Percentiles rank a stretch among this genome's conserved stretches.
phyloP scores from a whole-genome alignment of 1,284 basidiomycete species.

The Chondrostereum purpureum region DNA sequence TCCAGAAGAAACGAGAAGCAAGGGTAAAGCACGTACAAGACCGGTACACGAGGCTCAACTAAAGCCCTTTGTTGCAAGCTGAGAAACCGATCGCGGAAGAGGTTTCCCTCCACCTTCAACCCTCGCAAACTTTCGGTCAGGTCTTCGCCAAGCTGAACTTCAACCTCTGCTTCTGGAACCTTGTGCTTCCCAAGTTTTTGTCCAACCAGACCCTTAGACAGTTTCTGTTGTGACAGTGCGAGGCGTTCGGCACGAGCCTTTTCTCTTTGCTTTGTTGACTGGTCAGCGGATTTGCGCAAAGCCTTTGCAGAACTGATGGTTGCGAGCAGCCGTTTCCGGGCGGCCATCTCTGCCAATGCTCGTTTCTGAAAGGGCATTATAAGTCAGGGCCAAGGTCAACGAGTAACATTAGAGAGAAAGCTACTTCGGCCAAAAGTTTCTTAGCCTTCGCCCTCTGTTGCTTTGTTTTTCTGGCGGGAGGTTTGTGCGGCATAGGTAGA shows the following conservation, averaged over 20 bases:
- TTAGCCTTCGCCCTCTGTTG: constrained; percentile 61
- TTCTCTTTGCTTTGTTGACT: constrained; percentile 34
- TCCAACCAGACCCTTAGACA: constrained; percentile 56
- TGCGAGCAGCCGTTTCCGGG: constrained; percentile 52
- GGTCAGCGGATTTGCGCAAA: constrained; percentile 40
- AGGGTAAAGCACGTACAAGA: constrained; percentile 51
- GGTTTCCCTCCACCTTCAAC: constrained; percentile 89
- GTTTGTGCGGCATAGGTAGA: constrained; percentile 33
- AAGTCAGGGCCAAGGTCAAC: constrained; percentile 28
- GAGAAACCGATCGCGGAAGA: constrained; percentile 86
- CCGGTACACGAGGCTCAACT: constrained; percentile 67
- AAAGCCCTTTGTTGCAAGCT: constrained; percentile 76
- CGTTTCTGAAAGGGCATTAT: constrained; percentile 46
- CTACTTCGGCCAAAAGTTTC: constrained; percentile 55
- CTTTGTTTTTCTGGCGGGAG: constrained; percentile 66
- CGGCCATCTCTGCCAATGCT: constrained; percentile 48
- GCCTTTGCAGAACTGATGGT: constrained; percentile 49
- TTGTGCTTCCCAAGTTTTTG: constrained; percentile 71
- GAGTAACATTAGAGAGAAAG: constrained; percentile 12
- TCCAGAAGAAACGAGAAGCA: constrained; percentile 5
- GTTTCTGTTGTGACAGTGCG: constrained; percentile 28
- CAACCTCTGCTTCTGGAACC: constrained; percentile 64
- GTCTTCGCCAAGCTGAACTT: constrained; percentile 91
- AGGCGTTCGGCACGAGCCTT: constrained; percentile 36
- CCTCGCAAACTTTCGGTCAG: constrained; percentile 80